Evolutionary conservation across 495 filamentous ascomycete species (phyloP).

Genomic region (Evernia prunastri): DNA sequence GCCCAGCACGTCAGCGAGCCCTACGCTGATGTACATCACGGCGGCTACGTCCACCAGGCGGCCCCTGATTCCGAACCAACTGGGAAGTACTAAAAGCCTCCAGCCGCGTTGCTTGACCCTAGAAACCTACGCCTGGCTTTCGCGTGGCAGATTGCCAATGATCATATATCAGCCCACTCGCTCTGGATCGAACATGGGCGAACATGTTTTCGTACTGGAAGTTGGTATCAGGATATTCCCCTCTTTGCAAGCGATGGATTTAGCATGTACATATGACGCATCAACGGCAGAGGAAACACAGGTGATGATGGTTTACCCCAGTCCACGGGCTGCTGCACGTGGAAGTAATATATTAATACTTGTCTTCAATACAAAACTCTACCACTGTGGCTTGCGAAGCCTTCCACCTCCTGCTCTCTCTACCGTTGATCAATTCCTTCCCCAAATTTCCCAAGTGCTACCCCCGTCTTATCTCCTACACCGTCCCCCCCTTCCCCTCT

Average conservation of each 20-base stretch:
- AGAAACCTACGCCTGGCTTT: not conserved
- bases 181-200: not conserved
- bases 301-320: not conserved
- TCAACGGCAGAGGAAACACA: not conserved
- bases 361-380: not conserved
- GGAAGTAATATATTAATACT: not conserved
- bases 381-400: not conserved
- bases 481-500: too few relatives aligned
- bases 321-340: not conserved
- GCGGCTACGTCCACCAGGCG: conserved; percentile 15
- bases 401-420: not conserved
- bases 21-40: conserved; percentile 16
- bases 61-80: not conserved
- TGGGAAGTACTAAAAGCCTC: not conserved
- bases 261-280: not conserved
- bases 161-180: not conserved
- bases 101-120: not conserved
- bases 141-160: not conserved
- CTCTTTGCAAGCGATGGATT: not conserved
- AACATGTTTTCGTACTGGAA: not conserved
- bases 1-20: conserved; percentile 13
- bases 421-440: not conserved
- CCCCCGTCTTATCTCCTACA: too few relatives aligned
- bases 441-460: too few relatives aligned
- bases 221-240: not conserved